Evolutionary conservation across 148 eudicot species (phyloP), one percentile per base, ranked within the genome.

Genomic region (Chenopodium quinoa): DNA sequence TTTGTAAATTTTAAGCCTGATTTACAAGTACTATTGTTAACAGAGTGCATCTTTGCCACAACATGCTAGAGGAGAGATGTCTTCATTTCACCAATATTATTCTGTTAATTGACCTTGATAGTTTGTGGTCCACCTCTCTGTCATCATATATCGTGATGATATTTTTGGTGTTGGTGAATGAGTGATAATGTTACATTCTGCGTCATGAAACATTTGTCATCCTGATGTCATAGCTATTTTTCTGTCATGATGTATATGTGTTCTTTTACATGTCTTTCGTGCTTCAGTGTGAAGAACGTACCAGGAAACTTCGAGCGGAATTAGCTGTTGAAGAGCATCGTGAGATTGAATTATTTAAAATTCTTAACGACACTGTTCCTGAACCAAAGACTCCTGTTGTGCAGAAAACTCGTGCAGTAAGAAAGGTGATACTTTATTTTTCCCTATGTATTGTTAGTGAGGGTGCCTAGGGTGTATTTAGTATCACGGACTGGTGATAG

Each of bases 261-360:
- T 67, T 75, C 7, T 73, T 79, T 52, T 66, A 9, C 52, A 56
- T 46, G 31, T 67, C 32, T 20, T 73, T 25, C 23, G 76, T 71
- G 71, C 19, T 29, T 92, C 92, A 96, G 99, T 92, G 97, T 54
- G 92, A 91, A 75, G 98, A 96, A 80, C 95, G 98, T 85, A 89
- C 98, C 20, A 89, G 91, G 83, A 91, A 90, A 87, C 99, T 97
- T 84, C 86, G 95, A 89, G 92, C 93, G 63, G 99, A 97, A 79
- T 83, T 97, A 66, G 92, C 97, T 81, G 83, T 88, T 84, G 99
- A 97, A 88, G 94, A 94, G 85, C 91, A 91, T 65, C 97, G 93
- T 72, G 95, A 85, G 83, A 85, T 85, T 78, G 98, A 97, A 85
- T 82, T 97, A 80, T 89, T 73, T 82, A 85, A 88, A 83, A 90